Evolutionary conservation across 2,329 filamentous ascomycete species (phyloP).

Genomic region (Ophiocordyceps sinensis): DNA sequence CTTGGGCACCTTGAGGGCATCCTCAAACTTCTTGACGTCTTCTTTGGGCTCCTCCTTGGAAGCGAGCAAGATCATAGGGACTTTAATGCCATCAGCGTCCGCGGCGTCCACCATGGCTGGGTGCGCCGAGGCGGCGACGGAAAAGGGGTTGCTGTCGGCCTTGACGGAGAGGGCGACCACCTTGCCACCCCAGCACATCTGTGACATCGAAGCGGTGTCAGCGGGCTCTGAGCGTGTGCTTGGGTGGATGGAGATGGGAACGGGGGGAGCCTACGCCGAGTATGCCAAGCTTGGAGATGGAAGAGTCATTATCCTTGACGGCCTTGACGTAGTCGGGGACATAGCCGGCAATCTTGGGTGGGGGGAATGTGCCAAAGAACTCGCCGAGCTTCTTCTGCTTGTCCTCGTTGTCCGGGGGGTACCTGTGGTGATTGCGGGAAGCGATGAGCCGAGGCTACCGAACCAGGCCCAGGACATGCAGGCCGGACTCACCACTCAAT

Average conservation of each 20-base stretch:
- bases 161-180: conserved; percentile 39
- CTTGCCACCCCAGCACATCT: conserved; percentile 55
- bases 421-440: conserved; percentile 19
- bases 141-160: conserved; percentile 38
- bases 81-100: conserved; percentile 44
- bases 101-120: conserved; percentile 49
- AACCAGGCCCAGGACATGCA: too few species aligned
- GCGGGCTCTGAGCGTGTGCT: neutral
- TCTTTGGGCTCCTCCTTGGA: conserved; percentile 48
- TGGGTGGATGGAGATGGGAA: neutral
- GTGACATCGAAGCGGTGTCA: conserved; percentile 20
- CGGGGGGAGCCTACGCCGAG: conserved; percentile 35
- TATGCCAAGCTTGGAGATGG: conserved; percentile 44
- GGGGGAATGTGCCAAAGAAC: conserved; percentile 41
- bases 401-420: conserved; percentile 49
- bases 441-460: too few species aligned
- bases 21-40: conserved; percentile 40
- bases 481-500: conserved; percentile 29
- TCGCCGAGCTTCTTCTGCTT: conserved; percentile 42
- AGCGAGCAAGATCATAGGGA: conserved; percentile 49
- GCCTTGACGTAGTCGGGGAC: conserved; percentile 42
- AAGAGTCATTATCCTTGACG: conserved; percentile 34
- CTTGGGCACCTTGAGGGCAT: conserved; percentile 37
- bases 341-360: conserved; percentile 30
- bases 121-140: conserved; percentile 35